Evolutionary conservation across 2,329 filamentous ascomycete genomes (phyloP).

Genomic region (Microcera coccophila): DNA sequence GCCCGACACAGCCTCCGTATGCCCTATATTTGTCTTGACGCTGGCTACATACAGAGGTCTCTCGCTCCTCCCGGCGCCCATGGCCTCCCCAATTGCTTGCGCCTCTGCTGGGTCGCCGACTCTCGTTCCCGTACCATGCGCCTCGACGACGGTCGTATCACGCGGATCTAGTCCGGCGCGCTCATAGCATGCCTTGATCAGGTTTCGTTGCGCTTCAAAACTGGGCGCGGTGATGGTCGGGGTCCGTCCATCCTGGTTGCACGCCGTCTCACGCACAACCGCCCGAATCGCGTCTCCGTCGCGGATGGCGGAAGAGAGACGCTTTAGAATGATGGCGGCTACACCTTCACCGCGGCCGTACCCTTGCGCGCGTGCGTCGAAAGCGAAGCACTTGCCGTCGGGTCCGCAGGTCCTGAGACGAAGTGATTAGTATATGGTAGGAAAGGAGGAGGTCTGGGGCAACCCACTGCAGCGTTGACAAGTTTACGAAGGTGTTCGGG

Average conservation of each 20-base stretch:
- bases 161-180: constrained; percentile 29
- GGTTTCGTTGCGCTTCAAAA: background rate
- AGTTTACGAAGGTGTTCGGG: constrained; percentile 12
- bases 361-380: constrained; percentile 36
- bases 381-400: constrained; percentile 27
- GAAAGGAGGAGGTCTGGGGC: too few relatives aligned
- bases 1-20: constrained; percentile 5
- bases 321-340: constrained; percentile 41
- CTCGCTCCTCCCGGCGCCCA: constrained; percentile 37
- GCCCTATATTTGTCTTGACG: constrained; percentile 23
- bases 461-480: background rate
- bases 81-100: constrained; percentile 28
- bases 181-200: background rate
- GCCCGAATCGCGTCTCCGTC: constrained; percentile 33
- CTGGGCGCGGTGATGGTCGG: constrained; percentile 34
- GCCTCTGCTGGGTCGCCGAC: constrained; percentile 44
- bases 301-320: constrained; percentile 35
- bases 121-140: constrained; percentile 49
- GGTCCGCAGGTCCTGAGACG: too few relatives aligned
- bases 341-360: constrained; percentile 46
- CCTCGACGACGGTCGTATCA: constrained; percentile 31
- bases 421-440: constrained; percentile 6
- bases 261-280: constrained; percentile 31
- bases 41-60: constrained; percentile 23
- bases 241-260: constrained; percentile 39